phyloP scores from a whole-genome alignment of 345 rosid genomes.

The Populus simonii region DNA sequence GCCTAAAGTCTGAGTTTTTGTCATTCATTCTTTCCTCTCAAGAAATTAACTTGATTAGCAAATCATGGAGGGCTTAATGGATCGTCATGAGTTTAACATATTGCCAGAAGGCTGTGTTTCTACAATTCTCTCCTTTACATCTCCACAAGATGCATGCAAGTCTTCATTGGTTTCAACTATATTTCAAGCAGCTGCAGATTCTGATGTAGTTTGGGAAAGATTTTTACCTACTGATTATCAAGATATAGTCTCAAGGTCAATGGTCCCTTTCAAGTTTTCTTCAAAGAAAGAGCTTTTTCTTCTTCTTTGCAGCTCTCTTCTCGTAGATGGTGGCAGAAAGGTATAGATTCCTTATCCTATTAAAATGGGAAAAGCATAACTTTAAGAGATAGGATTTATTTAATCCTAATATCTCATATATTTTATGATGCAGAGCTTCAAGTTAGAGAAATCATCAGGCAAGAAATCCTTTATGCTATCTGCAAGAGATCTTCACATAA shows the following conservation, averaged over 20 bases:
- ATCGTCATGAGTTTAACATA: not conserved
- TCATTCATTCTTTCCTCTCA: not conserved
- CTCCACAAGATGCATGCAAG: slow-evolving; percentile 54
- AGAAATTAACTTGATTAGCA: not conserved
- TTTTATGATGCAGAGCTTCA: slow-evolving; percentile 44
- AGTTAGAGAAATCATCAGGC: slow-evolving; percentile 56
- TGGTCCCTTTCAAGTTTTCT: slow-evolving; percentile 20
- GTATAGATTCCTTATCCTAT: slow-evolving; percentile 17
- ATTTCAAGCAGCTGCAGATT: slow-evolving; percentile 58
- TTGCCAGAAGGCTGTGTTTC: slow-evolving; percentile 67
- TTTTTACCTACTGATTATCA: slow-evolving; percentile 48
- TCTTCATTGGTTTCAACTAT: slow-evolving; percentile 43
- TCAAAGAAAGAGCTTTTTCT: slow-evolving; percentile 60
- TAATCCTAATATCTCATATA: not conserved
- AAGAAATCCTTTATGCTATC: slow-evolving; percentile 48
- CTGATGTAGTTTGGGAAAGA: slow-evolving; percentile 55
- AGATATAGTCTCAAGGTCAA: slow-evolving; percentile 29
- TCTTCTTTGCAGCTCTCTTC: slow-evolving; percentile 45
- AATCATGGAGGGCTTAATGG: slow-evolving; percentile 5
- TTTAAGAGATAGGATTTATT: not conserved
- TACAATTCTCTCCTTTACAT: slow-evolving; percentile 49
- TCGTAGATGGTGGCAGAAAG: slow-evolving; percentile 45
- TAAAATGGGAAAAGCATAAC: not conserved
- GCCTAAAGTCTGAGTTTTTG: not conserved
- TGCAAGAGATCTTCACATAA: slow-evolving; percentile 63